Evolutionary conservation across 2,329 filamentous ascomycete species (phyloP).

Genomic region (Drechmeria coniospora): DNA sequence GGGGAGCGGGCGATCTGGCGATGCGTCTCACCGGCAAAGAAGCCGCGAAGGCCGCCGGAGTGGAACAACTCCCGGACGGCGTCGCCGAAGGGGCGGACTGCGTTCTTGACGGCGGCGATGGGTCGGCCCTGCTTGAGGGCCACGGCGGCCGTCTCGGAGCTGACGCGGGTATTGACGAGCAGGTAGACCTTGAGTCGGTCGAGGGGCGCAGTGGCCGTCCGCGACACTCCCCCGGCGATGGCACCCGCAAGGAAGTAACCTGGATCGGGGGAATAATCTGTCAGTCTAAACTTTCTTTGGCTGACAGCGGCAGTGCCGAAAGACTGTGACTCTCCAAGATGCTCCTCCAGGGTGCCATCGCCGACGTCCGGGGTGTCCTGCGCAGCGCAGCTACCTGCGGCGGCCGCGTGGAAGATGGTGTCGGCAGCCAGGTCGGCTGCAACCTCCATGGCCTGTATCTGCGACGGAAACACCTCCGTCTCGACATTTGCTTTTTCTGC

Average conservation of each 20-base stretch:
- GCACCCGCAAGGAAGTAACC: conserved; percentile 97
- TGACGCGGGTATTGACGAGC: conserved; percentile 62
- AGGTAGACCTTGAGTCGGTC: conserved; percentile 96
- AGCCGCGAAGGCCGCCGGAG: conserved; percentile 70
- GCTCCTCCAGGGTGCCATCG: conserved; percentile 18
- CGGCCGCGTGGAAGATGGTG: conserved; percentile 9
- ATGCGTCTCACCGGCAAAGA: conserved; percentile 69
- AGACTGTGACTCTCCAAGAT: conserved; percentile 15
- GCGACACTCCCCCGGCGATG: conserved; percentile 83
- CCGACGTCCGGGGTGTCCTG: conserved; percentile 12
- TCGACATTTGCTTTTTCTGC: not conserved
- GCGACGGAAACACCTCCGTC: conserved; percentile 1
- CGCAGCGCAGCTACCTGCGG: conserved; percentile 10
- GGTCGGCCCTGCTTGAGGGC: conserved; percentile 58
- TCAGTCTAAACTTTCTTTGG: conserved; percentile 38
- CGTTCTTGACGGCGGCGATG: conserved; percentile 46
- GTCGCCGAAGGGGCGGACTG: conserved; percentile 52
- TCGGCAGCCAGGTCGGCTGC: conserved; percentile 6
- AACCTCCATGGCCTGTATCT: conserved; percentile 6
- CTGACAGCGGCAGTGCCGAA: conserved; percentile 18
- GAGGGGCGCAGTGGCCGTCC: conserved; percentile 87
- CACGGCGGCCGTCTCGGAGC: conserved; percentile 38
- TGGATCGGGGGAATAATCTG: conserved; percentile 64
- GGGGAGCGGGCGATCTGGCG: not conserved
- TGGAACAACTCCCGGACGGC: conserved; percentile 70